Evolutionary conservation across 1,284 basidiomycete species (phyloP), one percentile per base, ranked within the genome.

Genomic region (Moesziomyces globuligerus): DNA sequence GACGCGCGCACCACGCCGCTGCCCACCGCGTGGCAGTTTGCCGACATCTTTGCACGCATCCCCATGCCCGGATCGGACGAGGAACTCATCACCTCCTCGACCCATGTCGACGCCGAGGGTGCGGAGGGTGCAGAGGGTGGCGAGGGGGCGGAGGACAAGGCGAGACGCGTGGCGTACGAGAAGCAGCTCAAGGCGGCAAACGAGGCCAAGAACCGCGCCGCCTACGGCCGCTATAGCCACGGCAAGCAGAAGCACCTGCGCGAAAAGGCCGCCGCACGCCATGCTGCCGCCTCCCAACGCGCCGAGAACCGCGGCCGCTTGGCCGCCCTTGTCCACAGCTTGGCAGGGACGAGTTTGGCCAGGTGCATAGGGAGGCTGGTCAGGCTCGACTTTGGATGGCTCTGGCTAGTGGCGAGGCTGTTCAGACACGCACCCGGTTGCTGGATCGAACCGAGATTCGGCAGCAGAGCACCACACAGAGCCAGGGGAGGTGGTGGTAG

Each of bases 171-270:
- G 1, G 56, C 55, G 38, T 66, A 59, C 40, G 70, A 75, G 23
- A 67, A 71, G 39, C 36, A 57, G 34, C 56, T 66, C 28, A 66
- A 71, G 36, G 47, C 47, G 10, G 32, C 32, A 11, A 71, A 65
- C 50, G 57, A 71, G 18, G 59, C 53, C 18, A 71, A 71, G 49
- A 76, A 76, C 32, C 48, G 72, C 3, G 66, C 66, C 0, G 75
- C 75, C 6, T 76, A 76, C 41, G 75, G 75, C n/a, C 75, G 71
- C 54, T 74, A 52, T 10, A 48, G 36, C n/a, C 51, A 56, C 3
- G 60, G 62, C 15, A 72, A 67, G 42, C 51, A 56, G 17, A 58
- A 57, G 43, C 43, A 45, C 20, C 37, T 56, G 36, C 52, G 52
- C 13, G 49, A 65, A 25, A 48, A 51, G 24, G 56, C 56, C 7